Percentiles rank a stretch among this genome's conserved stretches.
These are phyloP conservation scores for Trichoderma koningiopsis DNA, from an alignment of 2,329 filamentous ascomycete genomes.

Conservation along the genomic window DNA sequence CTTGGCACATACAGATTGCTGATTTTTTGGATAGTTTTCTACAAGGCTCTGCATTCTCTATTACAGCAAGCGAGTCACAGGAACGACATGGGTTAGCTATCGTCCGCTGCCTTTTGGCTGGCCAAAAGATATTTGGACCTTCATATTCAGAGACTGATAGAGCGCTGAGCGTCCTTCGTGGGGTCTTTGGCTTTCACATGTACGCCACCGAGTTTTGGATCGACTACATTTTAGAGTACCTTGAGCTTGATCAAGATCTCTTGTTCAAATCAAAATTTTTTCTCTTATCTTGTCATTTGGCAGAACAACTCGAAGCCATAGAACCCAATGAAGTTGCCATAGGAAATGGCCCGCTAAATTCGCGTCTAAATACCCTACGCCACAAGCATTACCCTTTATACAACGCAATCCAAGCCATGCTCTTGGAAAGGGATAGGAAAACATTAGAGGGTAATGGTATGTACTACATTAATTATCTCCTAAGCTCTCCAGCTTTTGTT, in stretches of 20 bases:
- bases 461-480: too few relatives aligned
- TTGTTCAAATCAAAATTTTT: not conserved
- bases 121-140: not conserved
- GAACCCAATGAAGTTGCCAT: not conserved
- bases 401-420: not conserved
- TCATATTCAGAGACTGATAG: not conserved
- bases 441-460: not conserved
- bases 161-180: not conserved
- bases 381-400: not conserved
- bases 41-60: not conserved
- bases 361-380: not conserved
- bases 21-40: conserved; percentile 1
- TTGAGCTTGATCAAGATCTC: not conserved
- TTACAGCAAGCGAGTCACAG: not conserved
- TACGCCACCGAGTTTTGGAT: conserved; percentile 26
- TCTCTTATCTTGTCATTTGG: not conserved
- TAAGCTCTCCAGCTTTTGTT: too few relatives aligned
- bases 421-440: not conserved
- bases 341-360: not conserved
- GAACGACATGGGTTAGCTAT: conserved; percentile 10
- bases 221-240: conserved; percentile 9
- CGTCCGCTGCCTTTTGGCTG: conserved; percentile 10
- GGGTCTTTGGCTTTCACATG: conserved; percentile 23
- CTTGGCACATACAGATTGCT: not conserved
- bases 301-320: not conserved